A percentile compares a stretch with the other conserved stretches of the same genome.
These are phyloP conservation scores for Cercospora beticola DNA, from an alignment of 2,329 filamentous ascomycete species.

Conservation along the genomic window DNA sequence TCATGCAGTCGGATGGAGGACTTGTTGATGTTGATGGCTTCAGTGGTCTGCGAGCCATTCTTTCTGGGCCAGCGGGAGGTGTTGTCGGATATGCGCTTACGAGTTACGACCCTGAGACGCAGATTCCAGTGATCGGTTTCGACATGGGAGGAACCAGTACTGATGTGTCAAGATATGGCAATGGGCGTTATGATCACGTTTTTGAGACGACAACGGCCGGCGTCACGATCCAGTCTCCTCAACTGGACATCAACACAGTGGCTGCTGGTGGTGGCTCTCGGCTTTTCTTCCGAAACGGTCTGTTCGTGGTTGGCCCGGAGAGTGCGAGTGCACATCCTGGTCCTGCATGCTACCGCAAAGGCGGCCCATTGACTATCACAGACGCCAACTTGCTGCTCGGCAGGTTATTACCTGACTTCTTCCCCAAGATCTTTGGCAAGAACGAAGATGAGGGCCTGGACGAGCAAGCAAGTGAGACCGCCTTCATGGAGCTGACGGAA, in stretches of 20 bases:
- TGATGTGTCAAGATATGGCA: conserved; percentile 78
- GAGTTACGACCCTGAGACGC: conserved; percentile 79
- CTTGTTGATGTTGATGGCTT: conserved; percentile 74
- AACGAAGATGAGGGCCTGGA: conserved; percentile 82
- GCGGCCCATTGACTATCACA: conserved; percentile 85
- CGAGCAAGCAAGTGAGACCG: conserved; percentile 68
- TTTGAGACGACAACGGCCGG: conserved; percentile 93
- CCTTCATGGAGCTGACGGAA: conserved; percentile 73
- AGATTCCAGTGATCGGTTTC: conserved; percentile 85
- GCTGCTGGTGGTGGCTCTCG: conserved; percentile 84
- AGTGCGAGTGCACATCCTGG: conserved; percentile 87
- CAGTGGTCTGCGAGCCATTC: conserved; percentile 78
- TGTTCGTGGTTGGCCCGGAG: conserved; percentile 88
- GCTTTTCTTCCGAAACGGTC: conserved; percentile 82
- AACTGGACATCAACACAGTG: conserved; percentile 92
- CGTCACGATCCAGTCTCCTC: conserved; percentile 89
- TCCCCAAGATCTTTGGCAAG: conserved; percentile 91
- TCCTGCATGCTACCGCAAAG: conserved; percentile 87
- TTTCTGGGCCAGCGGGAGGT: conserved; percentile 88
- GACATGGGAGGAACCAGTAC: conserved; percentile 95
- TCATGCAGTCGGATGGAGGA: conserved; percentile 86
- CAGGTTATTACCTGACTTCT: conserved; percentile 82
- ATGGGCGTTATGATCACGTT: conserved; percentile 85
- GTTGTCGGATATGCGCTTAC: conserved; percentile 92
- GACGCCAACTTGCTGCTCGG: conserved; percentile 88